Evolutionary conservation across 768 basidiomycete genomes (phyloP).

Genomic region (Tulasnella sp.): DNA sequence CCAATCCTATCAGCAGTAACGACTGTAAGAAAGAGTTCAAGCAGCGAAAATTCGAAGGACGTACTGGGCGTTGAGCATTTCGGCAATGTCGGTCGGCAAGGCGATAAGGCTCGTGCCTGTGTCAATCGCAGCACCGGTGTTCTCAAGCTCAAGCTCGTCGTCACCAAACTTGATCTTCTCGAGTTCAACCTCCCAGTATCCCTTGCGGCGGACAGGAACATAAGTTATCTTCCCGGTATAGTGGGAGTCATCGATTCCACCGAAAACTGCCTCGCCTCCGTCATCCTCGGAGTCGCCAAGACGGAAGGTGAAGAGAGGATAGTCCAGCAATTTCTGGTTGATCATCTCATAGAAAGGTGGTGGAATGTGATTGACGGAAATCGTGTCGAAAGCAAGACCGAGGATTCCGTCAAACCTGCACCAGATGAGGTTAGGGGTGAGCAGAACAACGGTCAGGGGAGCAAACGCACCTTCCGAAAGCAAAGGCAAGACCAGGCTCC

Average conservation of each 20-base stretch:
- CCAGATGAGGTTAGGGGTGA: neutral
- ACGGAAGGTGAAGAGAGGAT: constrained; percentile 89
- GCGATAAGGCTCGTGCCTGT: constrained; percentile 94
- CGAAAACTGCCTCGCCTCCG: constrained; percentile 83
- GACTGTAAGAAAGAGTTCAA: neutral
- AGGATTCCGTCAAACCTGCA: constrained; percentile 87
- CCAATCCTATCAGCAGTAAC: constrained; percentile 46
- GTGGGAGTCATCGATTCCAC: constrained; percentile 67
- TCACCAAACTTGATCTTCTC: constrained; percentile 74
- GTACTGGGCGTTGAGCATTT: constrained; percentile 82
- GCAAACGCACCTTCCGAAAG: constrained; percentile 73
- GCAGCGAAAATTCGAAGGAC: constrained; percentile 15
- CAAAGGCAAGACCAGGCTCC: constrained; percentile 94
- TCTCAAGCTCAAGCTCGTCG: constrained; percentile 80
- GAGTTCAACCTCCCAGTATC: constrained; percentile 97
- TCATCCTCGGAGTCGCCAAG: constrained; percentile 76
- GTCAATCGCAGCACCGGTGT: constrained; percentile 87
- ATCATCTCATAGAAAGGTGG: constrained; percentile 96
- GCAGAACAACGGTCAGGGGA: neutral
- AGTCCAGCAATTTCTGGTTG: constrained; percentile 63
- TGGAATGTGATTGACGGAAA: constrained; percentile 81
- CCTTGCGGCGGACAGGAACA: constrained; percentile 85
- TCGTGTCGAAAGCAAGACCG: constrained; percentile 90
- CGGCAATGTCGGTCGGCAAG: constrained; percentile 85
- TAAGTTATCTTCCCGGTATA: constrained; percentile 75